These are phyloP conservation scores for Phialophora expanda DNA, from an alignment of 2,329 filamentous ascomycete species.

Conservation along the genomic window DNA sequence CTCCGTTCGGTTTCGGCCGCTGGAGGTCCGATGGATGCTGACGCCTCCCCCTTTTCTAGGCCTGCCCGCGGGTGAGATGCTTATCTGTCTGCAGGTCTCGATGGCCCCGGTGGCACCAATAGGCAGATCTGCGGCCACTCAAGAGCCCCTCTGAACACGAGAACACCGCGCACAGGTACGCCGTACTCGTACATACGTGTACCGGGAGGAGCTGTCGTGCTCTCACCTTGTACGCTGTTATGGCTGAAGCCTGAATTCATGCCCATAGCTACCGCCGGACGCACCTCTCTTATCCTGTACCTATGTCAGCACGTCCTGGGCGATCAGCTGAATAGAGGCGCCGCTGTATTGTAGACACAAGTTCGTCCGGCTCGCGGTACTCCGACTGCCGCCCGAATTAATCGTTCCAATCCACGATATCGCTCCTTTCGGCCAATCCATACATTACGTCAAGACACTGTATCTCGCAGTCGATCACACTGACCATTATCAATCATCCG, in stretches of 20 bases:
- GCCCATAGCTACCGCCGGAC: neutral
- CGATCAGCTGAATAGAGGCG: neutral
- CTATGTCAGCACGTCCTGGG: neutral
- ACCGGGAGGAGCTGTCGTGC: neutral
- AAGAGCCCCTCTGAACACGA: neutral
- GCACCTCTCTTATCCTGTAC: neutral
- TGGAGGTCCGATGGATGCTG: neutral
- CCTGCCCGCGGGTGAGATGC: neutral
- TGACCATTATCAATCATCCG: slow-evolving; percentile 25
- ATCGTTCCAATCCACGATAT: slow-evolving; percentile 13
- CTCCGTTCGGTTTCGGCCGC: neutral
- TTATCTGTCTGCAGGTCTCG: neutral
- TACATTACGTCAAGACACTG: slow-evolving; percentile 35
- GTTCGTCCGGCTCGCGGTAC: slow-evolving; percentile 10
- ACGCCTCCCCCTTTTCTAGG: slow-evolving; percentile 4
- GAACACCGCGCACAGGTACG: neutral
- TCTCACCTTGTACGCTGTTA: neutral
- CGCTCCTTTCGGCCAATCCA: slow-evolving; percentile 6
- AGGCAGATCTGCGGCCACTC: slow-evolving; percentile 4
- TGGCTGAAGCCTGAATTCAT: slow-evolving; percentile 10
- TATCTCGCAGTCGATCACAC: slow-evolving; percentile 8
- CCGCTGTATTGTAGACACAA: neutral
- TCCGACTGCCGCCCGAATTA: slow-evolving; percentile 14
- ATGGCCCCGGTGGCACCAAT: neutral
- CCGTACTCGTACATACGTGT: too few species aligned